Conservation (phyloP, 768 basidiomycete genomes). For the Hydnomerulius pinastri region DNA sequence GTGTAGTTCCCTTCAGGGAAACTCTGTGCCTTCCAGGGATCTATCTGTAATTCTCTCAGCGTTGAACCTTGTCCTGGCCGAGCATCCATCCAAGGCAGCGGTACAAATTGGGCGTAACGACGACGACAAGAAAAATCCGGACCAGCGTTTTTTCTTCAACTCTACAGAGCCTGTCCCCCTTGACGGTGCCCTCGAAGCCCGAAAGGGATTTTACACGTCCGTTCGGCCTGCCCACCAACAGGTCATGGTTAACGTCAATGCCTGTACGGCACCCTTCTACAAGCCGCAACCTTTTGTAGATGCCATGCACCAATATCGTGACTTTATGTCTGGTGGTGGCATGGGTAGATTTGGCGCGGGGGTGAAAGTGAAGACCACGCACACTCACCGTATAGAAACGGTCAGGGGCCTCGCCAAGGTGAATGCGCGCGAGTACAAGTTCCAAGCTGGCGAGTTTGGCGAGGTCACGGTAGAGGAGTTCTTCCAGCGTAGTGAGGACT, state of each 20-base stretch:
- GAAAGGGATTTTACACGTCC: conserved; percentile 45
- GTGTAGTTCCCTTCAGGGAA: conserved; percentile 56
- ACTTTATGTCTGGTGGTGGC: neutral
- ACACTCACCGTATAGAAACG: conserved; percentile 68
- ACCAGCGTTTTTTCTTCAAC: conserved; percentile 47
- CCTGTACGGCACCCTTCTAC: conserved; percentile 47
- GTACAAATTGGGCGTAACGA: conserved; percentile 50
- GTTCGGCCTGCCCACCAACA: conserved; percentile 38
- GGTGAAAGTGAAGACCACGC: conserved; percentile 58
- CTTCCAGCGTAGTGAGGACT: conserved; percentile 38
- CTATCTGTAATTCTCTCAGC: conserved; percentile 50
- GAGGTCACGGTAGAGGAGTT: conserved; percentile 24
- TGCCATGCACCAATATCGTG: conserved; percentile 12
- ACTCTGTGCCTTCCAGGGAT: conserved; percentile 56
- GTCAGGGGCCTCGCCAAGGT: conserved; percentile 50
- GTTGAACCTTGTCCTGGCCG: conserved; percentile 47
- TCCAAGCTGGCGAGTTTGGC: conserved; percentile 35
- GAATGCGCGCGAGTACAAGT: conserved; percentile 37
- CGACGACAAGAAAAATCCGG: conserved; percentile 22
- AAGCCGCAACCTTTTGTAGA: conserved; percentile 37
- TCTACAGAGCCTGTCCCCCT: conserved; percentile 32
- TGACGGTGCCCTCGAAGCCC: conserved; percentile 52
- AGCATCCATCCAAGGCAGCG: conserved; percentile 42
- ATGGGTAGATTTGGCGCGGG: conserved; percentile 50
- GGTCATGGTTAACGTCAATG: conserved; percentile 51